A percentile compares a stretch with the other conserved stretches of the same genome.
phyloP scores from a whole-genome alignment of 2,329 filamentous ascomycete genomes.

The Lasiodiplodia citricola region DNA sequence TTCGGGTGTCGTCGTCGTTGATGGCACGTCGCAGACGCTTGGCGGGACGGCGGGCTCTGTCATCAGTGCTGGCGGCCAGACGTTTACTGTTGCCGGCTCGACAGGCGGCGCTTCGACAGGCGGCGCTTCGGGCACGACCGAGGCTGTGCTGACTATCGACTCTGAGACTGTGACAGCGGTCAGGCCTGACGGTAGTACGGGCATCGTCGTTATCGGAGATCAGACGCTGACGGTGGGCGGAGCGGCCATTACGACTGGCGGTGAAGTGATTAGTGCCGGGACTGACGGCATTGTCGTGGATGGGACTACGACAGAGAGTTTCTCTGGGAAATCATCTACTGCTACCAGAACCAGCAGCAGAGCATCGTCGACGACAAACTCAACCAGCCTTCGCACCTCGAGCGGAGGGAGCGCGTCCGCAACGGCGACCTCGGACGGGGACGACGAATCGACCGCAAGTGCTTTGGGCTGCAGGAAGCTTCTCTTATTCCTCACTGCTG shows the following conservation, averaged over 20 bases:
- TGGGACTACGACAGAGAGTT: not conserved
- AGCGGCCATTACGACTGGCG: not conserved
- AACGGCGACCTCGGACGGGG: not conserved
- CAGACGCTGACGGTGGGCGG: conserved; percentile 1
- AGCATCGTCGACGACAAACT: not conserved
- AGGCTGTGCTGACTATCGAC: not conserved
- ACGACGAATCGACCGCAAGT: not conserved
- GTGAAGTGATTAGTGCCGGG: not conserved
- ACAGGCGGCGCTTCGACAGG: too few species aligned
- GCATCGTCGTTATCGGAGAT: not conserved
- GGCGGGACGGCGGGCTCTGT: not conserved
- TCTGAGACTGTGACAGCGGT: not conserved
- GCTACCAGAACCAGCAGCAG: not conserved
- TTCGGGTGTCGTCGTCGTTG: not conserved
- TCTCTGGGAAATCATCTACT: not conserved
- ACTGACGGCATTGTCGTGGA: not conserved
- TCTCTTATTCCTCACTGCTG: not conserved
- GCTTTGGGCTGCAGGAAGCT: not conserved
- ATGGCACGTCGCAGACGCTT: not conserved
- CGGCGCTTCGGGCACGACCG: not conserved
- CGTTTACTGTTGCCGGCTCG: not conserved
- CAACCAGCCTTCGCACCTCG: not conserved
- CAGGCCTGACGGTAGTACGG: not conserved
- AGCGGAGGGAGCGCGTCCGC: not conserved
- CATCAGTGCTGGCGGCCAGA: not conserved